These are phyloP conservation scores for Cladorrhinum sp. DNA, from an alignment of 2,329 filamentous ascomycete species.

Conservation along the genomic window DNA sequence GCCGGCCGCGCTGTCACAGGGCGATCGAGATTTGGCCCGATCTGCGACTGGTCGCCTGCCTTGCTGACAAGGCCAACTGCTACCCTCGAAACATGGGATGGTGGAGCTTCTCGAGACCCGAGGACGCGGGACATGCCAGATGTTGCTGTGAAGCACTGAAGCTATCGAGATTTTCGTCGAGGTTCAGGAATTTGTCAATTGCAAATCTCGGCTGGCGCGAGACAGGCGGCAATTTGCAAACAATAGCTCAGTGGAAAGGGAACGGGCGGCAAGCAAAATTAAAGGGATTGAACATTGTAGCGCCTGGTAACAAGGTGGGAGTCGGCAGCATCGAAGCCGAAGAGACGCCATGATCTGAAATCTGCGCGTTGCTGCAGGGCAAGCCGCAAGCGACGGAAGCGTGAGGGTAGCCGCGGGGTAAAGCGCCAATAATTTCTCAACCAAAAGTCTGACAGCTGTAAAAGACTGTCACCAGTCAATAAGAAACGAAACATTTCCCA, in stretches of 20 bases:
- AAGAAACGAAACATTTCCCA: conserved; percentile 22
- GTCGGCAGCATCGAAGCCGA: neutral
- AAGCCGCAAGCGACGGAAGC: conserved; percentile 2
- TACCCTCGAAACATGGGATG: conserved; percentile 19
- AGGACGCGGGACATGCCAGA: conserved; percentile 26
- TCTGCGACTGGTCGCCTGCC: conserved; percentile 23
- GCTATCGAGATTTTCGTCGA: neutral
- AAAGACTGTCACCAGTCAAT: conserved; percentile 12
- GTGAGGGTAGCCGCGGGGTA: conserved; percentile 2
- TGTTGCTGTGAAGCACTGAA: neutral
- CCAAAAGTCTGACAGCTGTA: conserved; percentile 6
- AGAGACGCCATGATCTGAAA: neutral
- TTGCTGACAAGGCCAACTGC: conserved; percentile 15
- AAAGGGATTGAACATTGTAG: conserved; percentile 17
- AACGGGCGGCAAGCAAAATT: conserved; percentile 20
- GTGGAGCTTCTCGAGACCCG: conserved; percentile 18
- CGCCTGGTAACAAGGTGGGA: conserved; percentile 15
- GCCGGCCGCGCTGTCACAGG: neutral
- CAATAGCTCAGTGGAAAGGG: conserved; percentile 12
- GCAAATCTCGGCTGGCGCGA: conserved; percentile 13
- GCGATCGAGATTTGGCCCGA: conserved; percentile 22
- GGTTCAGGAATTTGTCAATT: too few relatives aligned
- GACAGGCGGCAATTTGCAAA: conserved; percentile 3
- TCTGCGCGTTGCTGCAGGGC: neutral
- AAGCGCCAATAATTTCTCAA: conserved; percentile 11